phyloP scores from a whole-genome alignment of 805 yeast genomes.

The Metschnikowia matae region DNA sequence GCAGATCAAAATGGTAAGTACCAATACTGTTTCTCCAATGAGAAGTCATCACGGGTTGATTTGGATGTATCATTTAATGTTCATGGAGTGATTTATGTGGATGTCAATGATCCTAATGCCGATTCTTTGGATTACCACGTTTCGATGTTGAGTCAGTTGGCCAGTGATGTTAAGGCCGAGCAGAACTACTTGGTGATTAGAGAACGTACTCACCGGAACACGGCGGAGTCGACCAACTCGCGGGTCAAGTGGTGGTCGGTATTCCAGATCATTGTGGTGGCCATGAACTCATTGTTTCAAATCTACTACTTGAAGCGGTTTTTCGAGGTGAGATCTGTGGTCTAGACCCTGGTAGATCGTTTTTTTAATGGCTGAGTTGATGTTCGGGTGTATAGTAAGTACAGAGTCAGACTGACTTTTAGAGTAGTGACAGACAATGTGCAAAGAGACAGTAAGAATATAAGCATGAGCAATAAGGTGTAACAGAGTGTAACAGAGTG shows the following conservation, averaged over 20 bases:
- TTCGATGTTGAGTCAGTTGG: conserved; percentile 65
- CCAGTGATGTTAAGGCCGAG: conserved; percentile 87
- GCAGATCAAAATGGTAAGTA: conserved; percentile 71
- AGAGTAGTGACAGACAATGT: no score
- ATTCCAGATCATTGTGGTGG: conserved; percentile 84
- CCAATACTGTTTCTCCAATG: conserved; percentile 89
- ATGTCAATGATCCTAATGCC: conserved; percentile 66
- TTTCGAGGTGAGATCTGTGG: conserved; percentile 90
- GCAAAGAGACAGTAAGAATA: no score
- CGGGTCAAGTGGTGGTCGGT: conserved; percentile 98
- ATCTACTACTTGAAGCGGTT: conserved; percentile 90
- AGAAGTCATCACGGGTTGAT: conserved; percentile 62
- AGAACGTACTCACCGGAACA: conserved; percentile 96
- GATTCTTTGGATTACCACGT: conserved; percentile 84
- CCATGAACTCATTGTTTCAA: conserved; percentile 85
- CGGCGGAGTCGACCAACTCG: conserved; percentile 95
- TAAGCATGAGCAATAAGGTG: no score
- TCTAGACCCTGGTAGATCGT: background rate
- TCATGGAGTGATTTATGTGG: conserved; percentile 87
- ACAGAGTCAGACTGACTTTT: no score
- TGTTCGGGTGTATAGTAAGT: no score
- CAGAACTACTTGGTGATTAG: conserved; percentile 89
- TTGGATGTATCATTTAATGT: conserved; percentile 94
- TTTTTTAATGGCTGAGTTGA: no score
- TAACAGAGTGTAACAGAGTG: no score